Evolutionary conservation across 768 basidiomycete genomes (phyloP), one percentile per base, ranked within the genome.

Genomic region (Boletus vinaceobasis): DNA sequence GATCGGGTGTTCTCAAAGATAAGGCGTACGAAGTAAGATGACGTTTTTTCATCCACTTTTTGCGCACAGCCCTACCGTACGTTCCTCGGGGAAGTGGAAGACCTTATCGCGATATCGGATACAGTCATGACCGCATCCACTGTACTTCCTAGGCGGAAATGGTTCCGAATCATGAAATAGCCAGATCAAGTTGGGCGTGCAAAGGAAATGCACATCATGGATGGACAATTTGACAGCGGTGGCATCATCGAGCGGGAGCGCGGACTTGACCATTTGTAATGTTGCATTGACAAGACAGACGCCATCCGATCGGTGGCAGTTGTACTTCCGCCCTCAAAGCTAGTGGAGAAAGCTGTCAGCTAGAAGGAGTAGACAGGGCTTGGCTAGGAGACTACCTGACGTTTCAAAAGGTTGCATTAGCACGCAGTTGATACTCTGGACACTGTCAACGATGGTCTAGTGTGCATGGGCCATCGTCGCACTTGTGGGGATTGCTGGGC

Each of bases 41-140:
- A 60, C 53, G 44, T 51, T 27, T 31, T 3, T 33, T 35, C 15
- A 40, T 23, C 15, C 36, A 33, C 23, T 35, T 42, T 56, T 42
- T 47, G 14, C 42, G 40, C 48, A 53, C 50, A 60, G 54, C 57
- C 43, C 29, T 11, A 19, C 17, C 17, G 31, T 48, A 35, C 33
- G 32, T 47, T 19, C 63, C 63, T 65, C 63, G 65, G 63, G 64
- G 45, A 67, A 55, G 27, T 32, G 33, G 23, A 27, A 43, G 26
- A 13, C n/a, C 51, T 57, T 60, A 60, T 66, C 63, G 43, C 48
- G 48, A 43, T 43, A 50, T 56, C 48, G 32, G 43, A 52, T 62
- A 37, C 48, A 50, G 44, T 40, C 53, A 43, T 33, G 29, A 32
- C 17, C 36, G 13, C 27, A 35, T 38, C 33, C 32, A 2, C 1